Evolutionary conservation across 805 yeast genomes (phyloP).

Genomic region (Pichia thaimueangensis): DNA sequence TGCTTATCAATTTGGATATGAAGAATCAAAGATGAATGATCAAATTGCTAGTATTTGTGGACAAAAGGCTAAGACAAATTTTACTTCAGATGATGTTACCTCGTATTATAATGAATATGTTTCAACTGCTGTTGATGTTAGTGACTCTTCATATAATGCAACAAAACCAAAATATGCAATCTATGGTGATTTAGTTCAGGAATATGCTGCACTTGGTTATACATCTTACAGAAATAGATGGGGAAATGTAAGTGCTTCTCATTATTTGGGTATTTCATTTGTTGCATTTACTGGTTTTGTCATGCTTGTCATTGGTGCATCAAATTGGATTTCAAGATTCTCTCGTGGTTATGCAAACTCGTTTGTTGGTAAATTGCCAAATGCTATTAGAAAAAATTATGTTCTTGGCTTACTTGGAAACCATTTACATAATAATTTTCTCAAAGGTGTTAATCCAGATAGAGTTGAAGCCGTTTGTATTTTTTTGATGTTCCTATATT

Average conservation of each 20-base stretch:
- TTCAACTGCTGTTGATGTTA: slow-evolving; percentile 36
- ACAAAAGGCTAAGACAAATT: slow-evolving; percentile 8
- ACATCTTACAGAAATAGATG: slow-evolving; percentile 26
- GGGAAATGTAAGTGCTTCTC: slow-evolving; percentile 34
- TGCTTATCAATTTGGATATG: slow-evolving; percentile 13
- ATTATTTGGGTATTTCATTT: slow-evolving; percentile 40
- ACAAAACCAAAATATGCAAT: slow-evolving; percentile 34
- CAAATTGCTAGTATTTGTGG: slow-evolving; percentile 20
- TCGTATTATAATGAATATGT: slow-evolving; percentile 22
- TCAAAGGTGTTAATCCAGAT: slow-evolving; percentile 39
- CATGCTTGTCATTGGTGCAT: slow-evolving; percentile 34
- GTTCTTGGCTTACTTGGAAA: slow-evolving; percentile 22
- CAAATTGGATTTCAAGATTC: slow-evolving; percentile 35
- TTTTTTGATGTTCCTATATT: slow-evolving; percentile 30
- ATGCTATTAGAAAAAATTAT: slow-evolving; percentile 23
- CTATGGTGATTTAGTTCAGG: slow-evolving; percentile 16
- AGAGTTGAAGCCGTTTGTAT: slow-evolving; percentile 45
- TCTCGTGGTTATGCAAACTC: slow-evolving; percentile 32
- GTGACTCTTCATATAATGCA: slow-evolving; percentile 27
- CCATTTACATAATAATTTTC: slow-evolving; percentile 14
- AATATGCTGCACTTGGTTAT: slow-evolving; percentile 23
- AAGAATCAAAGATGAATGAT: slow-evolving; percentile 18
- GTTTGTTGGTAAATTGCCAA: slow-evolving; percentile 24
- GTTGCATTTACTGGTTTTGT: slow-evolving; percentile 45
- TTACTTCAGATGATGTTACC: slow-evolving; percentile 14